Conservation (phyloP, 164 flowering plant species). For the Macadamia tetraphylla region DNA sequence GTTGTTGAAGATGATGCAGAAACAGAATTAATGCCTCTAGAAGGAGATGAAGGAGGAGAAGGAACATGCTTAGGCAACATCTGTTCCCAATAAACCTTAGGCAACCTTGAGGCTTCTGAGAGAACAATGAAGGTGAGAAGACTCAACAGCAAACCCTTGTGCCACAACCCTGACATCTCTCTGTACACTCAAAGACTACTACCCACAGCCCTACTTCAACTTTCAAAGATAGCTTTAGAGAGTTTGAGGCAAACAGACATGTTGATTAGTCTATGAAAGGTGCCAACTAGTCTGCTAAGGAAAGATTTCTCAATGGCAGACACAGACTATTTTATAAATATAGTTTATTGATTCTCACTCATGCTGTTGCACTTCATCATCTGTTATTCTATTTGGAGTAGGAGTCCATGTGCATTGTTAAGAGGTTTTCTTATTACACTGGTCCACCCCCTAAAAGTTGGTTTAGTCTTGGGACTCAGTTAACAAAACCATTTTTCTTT, state of each 20-base stretch:
- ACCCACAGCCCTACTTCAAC: constrained; percentile 14
- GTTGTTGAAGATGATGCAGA: constrained; percentile 24
- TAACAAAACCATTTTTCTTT: neutral
- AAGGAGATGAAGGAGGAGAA: constrained; percentile 62
- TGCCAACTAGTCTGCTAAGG: constrained; percentile 47
- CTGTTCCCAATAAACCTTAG: constrained; percentile 49
- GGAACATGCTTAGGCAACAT: constrained; percentile 80
- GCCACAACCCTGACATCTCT: constrained; percentile 33
- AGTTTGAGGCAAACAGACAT: constrained; percentile 32
- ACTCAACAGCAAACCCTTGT: constrained; percentile 37
- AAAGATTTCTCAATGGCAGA: constrained; percentile 61
- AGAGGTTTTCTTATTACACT: constrained; percentile 11
- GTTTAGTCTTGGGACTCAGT: neutral
- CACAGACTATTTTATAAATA: constrained; percentile 32
- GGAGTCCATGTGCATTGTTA: constrained; percentile 17
- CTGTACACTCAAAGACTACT: constrained; percentile 8
- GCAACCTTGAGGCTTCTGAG: constrained; percentile 55
- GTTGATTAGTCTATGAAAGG: constrained; percentile 39
- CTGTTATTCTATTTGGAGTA: constrained; percentile 7
- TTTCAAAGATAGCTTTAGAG: constrained; percentile 26
- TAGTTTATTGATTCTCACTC: constrained; percentile 13
- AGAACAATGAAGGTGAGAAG: constrained; percentile 39
- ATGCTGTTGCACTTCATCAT: constrained; percentile 23
- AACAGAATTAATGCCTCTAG: constrained; percentile 58
- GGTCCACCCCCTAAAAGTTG: constrained; percentile 8